phyloP scores from a whole-genome alignment of 2,329 filamentous ascomycete genomes.

The Colletotrichum cordylinicola region DNA sequence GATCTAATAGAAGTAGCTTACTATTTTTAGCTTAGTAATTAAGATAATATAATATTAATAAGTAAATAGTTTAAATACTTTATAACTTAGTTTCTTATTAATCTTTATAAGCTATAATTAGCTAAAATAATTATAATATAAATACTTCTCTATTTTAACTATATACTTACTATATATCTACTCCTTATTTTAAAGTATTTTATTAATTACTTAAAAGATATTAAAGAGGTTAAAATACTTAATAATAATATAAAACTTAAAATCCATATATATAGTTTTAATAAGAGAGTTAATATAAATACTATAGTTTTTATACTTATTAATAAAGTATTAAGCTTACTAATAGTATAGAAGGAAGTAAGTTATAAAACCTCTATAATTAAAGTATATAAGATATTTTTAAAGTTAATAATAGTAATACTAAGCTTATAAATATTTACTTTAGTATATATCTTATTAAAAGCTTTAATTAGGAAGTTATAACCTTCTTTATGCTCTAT shows the following conservation, averaged over 20 bases:
- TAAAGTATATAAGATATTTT: not conserved
- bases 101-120: not conserved
- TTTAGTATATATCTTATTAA: not conserved
- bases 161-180: not conserved
- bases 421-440: not conserved
- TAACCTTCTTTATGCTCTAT: not conserved
- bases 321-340: not conserved
- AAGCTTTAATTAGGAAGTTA: not conserved
- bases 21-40: not conserved
- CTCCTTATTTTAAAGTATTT: not conserved
- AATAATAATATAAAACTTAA: not conserved
- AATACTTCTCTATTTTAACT: not conserved
- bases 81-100: not conserved
- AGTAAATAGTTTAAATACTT: not conserved
- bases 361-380: not conserved
- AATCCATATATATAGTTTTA: not conserved
- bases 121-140: not conserved
- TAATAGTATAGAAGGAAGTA: not conserved
- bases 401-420: not conserved
- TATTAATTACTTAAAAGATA: not conserved
- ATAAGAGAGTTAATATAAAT: not conserved
- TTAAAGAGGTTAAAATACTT: not conserved
- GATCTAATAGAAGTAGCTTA: not conserved
- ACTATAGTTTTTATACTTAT: not conserved
- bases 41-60: not conserved